Conservation (phyloP, 2,329 filamentous ascomycete genomes). For the Neodidymelliopsis sp. region DNA sequence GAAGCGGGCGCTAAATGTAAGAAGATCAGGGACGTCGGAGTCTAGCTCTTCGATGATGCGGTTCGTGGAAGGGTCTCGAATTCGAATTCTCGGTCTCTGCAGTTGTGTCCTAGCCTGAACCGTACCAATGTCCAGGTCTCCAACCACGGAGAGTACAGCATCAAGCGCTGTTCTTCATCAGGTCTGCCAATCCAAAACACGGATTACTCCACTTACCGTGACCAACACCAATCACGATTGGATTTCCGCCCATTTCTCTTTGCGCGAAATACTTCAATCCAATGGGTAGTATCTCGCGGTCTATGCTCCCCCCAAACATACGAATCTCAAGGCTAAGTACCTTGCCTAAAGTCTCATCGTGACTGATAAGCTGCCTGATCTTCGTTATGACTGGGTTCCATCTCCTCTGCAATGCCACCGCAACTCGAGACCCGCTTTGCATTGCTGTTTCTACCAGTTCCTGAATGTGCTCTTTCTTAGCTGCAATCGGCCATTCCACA, state of each 20-base stretch:
- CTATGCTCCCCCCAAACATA: slow-evolving; percentile 17
- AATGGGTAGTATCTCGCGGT: slow-evolving; percentile 23
- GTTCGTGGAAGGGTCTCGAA: slow-evolving; percentile 11
- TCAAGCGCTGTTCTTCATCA: slow-evolving; percentile 20
- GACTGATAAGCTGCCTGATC: slow-evolving; percentile 50
- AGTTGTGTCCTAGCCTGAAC: slow-evolving; percentile 22
- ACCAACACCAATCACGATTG: slow-evolving; percentile 27
- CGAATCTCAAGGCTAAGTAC: slow-evolving; percentile 43
- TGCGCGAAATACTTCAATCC: slow-evolving; percentile 27
- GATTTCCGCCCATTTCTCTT: slow-evolving; percentile 25
- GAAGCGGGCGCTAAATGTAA: slow-evolving; percentile 50
- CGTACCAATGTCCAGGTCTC: slow-evolving; percentile 21
- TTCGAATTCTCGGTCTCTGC: slow-evolving; percentile 19
- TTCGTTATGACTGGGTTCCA: slow-evolving; percentile 50
- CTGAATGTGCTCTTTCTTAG: slow-evolving; percentile 40
- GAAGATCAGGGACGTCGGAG: slow-evolving; percentile 57
- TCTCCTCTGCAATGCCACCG: slow-evolving; percentile 58
- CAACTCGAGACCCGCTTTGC: slow-evolving; percentile 51
- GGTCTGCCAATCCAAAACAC: too few species aligned
- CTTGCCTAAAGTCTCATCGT: slow-evolving; percentile 43
- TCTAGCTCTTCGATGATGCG: slow-evolving; percentile 5
- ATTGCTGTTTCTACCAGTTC: slow-evolving; percentile 43
- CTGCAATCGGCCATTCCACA: slow-evolving; percentile 60
- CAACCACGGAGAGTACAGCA: slow-evolving; percentile 27
- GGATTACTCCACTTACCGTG: slow-evolving; percentile 25